A percentile compares a stretch with the other conserved stretches of the same genome.
Conservation (phyloP, 768 basidiomycete genomes). For the Termitomyces sp. region DNA sequence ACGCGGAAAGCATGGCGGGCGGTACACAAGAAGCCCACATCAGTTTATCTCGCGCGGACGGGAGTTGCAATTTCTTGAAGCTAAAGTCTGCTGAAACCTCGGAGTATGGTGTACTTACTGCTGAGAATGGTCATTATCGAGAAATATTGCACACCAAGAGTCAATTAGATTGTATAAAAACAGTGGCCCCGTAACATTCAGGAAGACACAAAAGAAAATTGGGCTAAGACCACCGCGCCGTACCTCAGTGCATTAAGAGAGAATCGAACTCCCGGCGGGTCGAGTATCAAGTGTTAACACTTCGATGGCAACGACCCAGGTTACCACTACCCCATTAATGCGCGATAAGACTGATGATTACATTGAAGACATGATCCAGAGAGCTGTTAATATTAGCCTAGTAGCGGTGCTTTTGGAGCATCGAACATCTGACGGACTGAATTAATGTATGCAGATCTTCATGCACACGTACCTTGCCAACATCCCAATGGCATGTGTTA, state of each 20-base stretch:
- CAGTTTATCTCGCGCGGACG: background rate
- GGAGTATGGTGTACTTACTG: background rate
- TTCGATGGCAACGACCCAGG: slow-evolving; percentile 58
- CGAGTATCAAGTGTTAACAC: background rate
- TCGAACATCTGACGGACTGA: no score
- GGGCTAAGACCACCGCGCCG: accelerated
- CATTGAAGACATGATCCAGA: no score
- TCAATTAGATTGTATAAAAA: background rate
- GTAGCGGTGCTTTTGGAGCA: no score
- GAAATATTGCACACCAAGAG: background rate
- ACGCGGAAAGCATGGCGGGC: slow-evolving; percentile 13
- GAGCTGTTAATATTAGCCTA: no score
- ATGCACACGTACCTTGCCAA: no score
- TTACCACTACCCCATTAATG: slow-evolving; percentile 67
- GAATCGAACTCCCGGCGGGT: background rate
- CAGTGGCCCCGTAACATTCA: no score
- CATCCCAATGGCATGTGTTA: no score
- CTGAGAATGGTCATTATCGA: background rate
- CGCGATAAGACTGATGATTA: background rate
- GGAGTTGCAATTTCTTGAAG: background rate
- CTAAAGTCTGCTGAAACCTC: background rate
- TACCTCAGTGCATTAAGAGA: background rate
- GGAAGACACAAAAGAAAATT: no score
- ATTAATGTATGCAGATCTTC: no score
- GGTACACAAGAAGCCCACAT: slow-evolving; percentile 6